These are phyloP conservation scores for Pseudocercospora ulei DNA, from an alignment of 2,329 filamentous ascomycete species.

Conservation along the genomic window DNA sequence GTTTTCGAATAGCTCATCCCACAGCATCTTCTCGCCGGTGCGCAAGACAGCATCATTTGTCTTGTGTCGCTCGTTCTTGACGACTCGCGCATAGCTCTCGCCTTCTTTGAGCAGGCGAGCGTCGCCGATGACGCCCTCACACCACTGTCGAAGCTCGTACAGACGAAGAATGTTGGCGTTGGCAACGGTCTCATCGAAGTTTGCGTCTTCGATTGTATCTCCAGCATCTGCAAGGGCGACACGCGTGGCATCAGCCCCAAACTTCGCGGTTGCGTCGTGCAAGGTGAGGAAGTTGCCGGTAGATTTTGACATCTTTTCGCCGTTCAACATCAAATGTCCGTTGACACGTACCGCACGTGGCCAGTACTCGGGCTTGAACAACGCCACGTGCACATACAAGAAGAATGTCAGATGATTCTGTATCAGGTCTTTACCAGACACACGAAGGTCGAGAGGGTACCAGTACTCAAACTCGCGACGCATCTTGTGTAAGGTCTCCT, in stretches of 20 bases:
- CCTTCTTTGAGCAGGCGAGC: constrained; percentile 39
- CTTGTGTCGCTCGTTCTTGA: constrained; percentile 40
- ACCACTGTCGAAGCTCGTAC: constrained; percentile 78
- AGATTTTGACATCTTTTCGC: constrained; percentile 97
- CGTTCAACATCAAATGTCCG: constrained; percentile 87
- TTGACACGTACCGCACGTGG: constrained; percentile 77
- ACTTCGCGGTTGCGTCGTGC: constrained; percentile 75
- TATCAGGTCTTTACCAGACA: constrained; percentile 86
- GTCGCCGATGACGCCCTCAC: constrained; percentile 70
- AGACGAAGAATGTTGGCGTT: constrained; percentile 84
- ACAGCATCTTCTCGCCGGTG: constrained; percentile 64
- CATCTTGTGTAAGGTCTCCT: constrained; percentile 66
- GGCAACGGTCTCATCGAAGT: constrained; percentile 91
- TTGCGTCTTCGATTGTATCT: constrained; percentile 88
- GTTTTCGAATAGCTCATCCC: constrained; percentile 84
- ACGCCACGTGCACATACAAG: constrained; percentile 82
- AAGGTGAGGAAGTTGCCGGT: constrained; percentile 96
- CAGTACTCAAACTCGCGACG: constrained; percentile 92
- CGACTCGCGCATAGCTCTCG: constrained; percentile 38
- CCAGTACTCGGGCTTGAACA: constrained; percentile 85
- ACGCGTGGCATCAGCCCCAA: constrained; percentile 83
- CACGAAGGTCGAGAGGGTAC: constrained; percentile 82
- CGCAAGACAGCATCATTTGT: constrained; percentile 56
- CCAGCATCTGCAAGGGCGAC: constrained; percentile 90
- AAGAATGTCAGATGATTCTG: constrained; percentile 94